A percentile compares a stretch with the other conserved stretches of the same genome.
Evolutionary conservation across 768 basidiomycete genomes (phyloP).

Genomic region (Boletales sp.): DNA sequence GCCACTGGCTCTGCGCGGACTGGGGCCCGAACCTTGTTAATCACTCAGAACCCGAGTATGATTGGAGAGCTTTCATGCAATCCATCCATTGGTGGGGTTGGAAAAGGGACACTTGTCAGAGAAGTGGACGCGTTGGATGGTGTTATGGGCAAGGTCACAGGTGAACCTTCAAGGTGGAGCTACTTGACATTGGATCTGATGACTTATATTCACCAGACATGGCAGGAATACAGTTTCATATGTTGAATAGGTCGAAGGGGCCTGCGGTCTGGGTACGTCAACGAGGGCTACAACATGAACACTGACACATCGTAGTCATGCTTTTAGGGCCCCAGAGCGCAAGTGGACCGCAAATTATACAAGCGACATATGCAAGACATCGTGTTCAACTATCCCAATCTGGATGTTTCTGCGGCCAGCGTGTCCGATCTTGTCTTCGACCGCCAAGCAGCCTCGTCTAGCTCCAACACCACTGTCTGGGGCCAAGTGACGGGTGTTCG

Average conservation of each 20-base stretch:
- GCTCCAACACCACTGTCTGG: constrained; percentile 34
- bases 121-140: constrained; percentile 92
- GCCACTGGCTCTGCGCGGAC: constrained; percentile 82
- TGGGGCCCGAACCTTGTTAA: constrained; percentile 73
- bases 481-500: constrained; percentile 61
- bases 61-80: constrained; percentile 89
- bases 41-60: constrained; percentile 80
- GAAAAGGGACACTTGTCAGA: constrained; percentile 87
- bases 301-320: not conserved
- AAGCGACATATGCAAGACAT: constrained; percentile 76
- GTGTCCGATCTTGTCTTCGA: constrained; percentile 79
- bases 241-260: constrained; percentile 82
- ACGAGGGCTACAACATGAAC: too few species aligned
- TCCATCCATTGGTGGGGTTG: constrained; percentile 88
- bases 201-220: constrained; percentile 49
- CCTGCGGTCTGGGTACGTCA: constrained; percentile 80
- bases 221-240: constrained; percentile 85
- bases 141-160: constrained; percentile 77
- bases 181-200: not conserved
- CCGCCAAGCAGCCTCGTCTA: constrained; percentile 30
- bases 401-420: constrained; percentile 67
- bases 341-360: constrained; percentile 84
- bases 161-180: constrained; percentile 36
- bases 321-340: constrained; percentile 80
- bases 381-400: constrained; percentile 60